A percentile compares a stretch with the other conserved stretches of the same genome.
These are phyloP conservation scores for Aleurites moluccanus DNA, from an alignment of 441 rosid species.

Conservation along the genomic window DNA sequence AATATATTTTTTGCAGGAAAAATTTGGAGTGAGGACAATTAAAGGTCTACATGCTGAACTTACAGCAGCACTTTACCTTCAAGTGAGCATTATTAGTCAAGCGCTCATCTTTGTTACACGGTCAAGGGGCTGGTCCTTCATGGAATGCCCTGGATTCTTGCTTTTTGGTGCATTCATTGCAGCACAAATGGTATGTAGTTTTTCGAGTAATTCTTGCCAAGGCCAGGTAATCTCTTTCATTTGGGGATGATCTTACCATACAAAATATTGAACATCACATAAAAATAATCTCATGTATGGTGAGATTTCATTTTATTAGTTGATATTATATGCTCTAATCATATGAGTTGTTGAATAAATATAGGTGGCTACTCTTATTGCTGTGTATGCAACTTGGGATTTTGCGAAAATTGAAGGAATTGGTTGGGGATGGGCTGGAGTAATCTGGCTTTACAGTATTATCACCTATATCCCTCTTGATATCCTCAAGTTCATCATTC, in stretches of 20 bases:
- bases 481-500: slow-evolving; percentile 75
- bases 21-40: slow-evolving; percentile 58
- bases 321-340: not conserved
- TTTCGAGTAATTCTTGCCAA: not conserved
- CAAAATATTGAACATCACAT: too few species aligned
- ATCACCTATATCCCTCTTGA: slow-evolving; percentile 82
- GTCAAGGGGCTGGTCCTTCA: slow-evolving; percentile 86
- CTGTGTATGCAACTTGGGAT: slow-evolving; percentile 76
- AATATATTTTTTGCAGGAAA: slow-evolving; percentile 38
- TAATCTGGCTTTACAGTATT: slow-evolving; percentile 71
- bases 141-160: slow-evolving; percentile 69
- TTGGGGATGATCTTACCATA: too few species aligned
- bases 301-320: not conserved
- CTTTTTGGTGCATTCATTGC: slow-evolving; percentile 62
- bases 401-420: slow-evolving; percentile 79
- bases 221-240: too few species aligned
- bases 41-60: slow-evolving; percentile 46
- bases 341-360: slow-evolving; percentile 1
- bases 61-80: slow-evolving; percentile 85
- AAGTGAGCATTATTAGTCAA: slow-evolving; percentile 95
- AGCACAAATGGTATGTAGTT: slow-evolving; percentile 70
- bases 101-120: slow-evolving; percentile 93
- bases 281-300: too few species aligned
- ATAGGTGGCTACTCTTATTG: slow-evolving; percentile 73
- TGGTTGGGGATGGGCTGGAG: slow-evolving; percentile 97